Evolutionary conservation across 495 filamentous ascomycete genomes (phyloP).

Genomic region (Cladorrhinum samala): DNA sequence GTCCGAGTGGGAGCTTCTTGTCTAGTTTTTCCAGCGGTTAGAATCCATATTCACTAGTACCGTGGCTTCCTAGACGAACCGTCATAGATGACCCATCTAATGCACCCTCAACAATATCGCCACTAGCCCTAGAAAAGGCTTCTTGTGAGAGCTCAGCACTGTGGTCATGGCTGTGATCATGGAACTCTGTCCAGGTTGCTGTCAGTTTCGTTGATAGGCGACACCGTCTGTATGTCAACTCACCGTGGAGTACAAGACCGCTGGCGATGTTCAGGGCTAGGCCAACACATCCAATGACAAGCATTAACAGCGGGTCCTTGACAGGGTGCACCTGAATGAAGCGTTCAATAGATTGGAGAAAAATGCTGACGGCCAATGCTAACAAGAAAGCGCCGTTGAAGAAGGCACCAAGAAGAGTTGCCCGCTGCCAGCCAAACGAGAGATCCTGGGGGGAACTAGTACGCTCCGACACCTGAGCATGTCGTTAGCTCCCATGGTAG

Average conservation of each 20-base stretch:
- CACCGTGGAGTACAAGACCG: slow-evolving; percentile 75
- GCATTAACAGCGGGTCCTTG: slow-evolving; percentile 65
- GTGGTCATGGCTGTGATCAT: slow-evolving; percentile 29
- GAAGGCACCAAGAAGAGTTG: slow-evolving; percentile 85
- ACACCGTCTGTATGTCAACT: neutral
- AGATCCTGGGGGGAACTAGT: slow-evolving; percentile 34
- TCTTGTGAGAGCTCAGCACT: slow-evolving; percentile 1
- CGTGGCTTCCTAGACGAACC: neutral
- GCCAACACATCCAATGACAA: slow-evolving; percentile 77
- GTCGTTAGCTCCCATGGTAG: slow-evolving; percentile 12
- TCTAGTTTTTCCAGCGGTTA: slow-evolving; percentile 11
- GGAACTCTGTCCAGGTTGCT: neutral
- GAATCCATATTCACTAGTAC: neutral
- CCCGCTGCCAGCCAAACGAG: slow-evolving; percentile 76
- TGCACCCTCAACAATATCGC: too few species aligned
- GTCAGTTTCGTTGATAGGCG: neutral
- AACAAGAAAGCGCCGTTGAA: slow-evolving; percentile 95
- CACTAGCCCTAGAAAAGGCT: neutral
- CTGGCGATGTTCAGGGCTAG: slow-evolving; percentile 78
- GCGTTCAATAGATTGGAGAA: slow-evolving; percentile 84
- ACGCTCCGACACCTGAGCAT: slow-evolving; percentile 36
- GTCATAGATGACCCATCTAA: neutral
- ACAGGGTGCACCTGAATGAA: slow-evolving; percentile 56
- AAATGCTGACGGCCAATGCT: slow-evolving; percentile 84
- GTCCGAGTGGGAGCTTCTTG: slow-evolving; percentile 60